Evolutionary conservation across 352 stramenopile genomes (phyloP).

Genomic region (Aphanomyces cochlioides): DNA sequence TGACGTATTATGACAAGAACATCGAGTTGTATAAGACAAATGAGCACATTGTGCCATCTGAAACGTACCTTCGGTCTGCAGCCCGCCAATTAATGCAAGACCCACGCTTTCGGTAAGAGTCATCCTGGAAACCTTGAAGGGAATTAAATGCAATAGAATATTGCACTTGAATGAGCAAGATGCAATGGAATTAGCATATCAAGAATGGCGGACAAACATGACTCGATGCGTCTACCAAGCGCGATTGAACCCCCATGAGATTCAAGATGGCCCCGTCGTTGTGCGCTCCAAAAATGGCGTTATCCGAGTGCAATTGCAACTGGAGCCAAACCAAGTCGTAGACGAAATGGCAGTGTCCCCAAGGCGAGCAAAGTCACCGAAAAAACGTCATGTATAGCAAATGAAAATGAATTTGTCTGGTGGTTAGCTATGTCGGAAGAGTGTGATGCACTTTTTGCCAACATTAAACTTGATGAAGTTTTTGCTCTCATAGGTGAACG

Average conservation of each 20-base stretch:
- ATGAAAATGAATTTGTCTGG: background rate
- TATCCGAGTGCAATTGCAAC: constrained; percentile 44
- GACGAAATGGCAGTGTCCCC: background rate
- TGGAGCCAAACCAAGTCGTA: constrained; percentile 35
- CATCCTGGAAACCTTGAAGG: background rate
- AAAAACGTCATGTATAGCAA: background rate
- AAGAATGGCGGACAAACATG: constrained; percentile 68
- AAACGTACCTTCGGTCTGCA: constrained; percentile 47
- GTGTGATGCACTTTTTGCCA: constrained; percentile 81
- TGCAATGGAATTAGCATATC: constrained; percentile 43
- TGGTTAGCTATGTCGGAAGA: constrained; percentile 51
- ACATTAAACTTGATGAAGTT: constrained; percentile 85
- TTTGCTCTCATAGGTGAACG: constrained; percentile 76
- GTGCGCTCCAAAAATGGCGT: constrained; percentile 49
- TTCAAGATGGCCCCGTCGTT: constrained; percentile 49
- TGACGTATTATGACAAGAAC: constrained; percentile 55
- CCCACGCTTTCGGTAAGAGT: constrained; percentile 22
- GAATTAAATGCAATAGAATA: constrained; percentile 10
- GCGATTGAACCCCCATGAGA: constrained; percentile 59
- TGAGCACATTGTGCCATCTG: constrained; percentile 41
- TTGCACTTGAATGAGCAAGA: constrained; percentile 43
- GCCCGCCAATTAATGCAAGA: constrained; percentile 42
- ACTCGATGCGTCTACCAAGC: constrained; percentile 47
- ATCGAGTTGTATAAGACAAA: constrained; percentile 70
- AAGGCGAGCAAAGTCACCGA: background rate